Conservation (phyloP, 73 alveolate genomes). For the Blepharisma japonicum region DNA sequence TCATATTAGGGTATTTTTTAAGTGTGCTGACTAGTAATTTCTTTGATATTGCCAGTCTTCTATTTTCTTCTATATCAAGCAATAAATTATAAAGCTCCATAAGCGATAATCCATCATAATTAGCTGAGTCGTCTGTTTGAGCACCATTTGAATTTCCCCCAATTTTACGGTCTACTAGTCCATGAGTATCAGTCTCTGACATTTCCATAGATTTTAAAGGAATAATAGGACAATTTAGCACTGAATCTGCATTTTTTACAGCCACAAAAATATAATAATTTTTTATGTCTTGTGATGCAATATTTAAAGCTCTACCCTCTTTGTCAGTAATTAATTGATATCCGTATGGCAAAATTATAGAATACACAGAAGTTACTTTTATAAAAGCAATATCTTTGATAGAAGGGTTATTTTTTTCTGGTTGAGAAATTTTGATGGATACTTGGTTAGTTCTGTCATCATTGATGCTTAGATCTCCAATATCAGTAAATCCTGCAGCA, state of each 20-base stretch:
- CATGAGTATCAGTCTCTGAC: neutral
- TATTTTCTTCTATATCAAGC: neutral
- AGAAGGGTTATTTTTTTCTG: neutral
- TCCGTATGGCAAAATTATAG: neutral
- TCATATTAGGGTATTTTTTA: neutral
- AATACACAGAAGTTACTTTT: neutral
- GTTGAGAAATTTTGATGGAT: neutral
- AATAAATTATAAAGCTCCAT: neutral
- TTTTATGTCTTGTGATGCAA: neutral
- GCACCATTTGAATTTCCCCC: too few species aligned
- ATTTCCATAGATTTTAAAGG: constrained; percentile 3
- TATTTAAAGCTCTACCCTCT: neutral
- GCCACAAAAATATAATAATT: neutral
- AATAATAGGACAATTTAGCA: neutral
- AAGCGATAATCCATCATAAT: neutral
- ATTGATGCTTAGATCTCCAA: constrained; percentile 12
- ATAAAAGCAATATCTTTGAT: constrained; percentile 4
- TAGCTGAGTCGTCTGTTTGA: neutral
- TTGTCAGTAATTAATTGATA: neutral
- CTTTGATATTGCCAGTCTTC: neutral
- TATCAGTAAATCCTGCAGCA: neutral
- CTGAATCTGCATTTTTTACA: neutral
- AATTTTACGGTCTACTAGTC: constrained; percentile 4
- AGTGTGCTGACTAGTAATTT: neutral
- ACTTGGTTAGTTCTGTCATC: neutral